Evolutionary conservation across 2,329 filamentous ascomycete genomes (phyloP), one percentile per base, ranked within the genome.

Genomic region (Dactylellina leptospora): DNA sequence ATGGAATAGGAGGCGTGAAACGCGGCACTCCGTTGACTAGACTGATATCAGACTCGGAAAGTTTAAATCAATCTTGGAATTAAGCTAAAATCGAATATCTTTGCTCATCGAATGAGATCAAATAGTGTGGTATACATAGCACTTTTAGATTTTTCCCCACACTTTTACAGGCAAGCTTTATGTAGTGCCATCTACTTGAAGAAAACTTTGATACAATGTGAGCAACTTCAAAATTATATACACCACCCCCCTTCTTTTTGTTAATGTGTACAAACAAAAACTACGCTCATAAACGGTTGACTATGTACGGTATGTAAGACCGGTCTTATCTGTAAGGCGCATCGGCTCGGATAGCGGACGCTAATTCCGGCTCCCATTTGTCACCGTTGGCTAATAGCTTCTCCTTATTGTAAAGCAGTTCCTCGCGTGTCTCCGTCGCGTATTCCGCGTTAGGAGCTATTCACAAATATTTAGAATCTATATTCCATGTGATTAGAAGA

Each of bases 331-430:
- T 86, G 84, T 93, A 97, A 55, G 93, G 93, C 61, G 93, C 88
- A 84, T 99, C 95, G 73, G 95, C 95, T 79, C 92, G 89, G 79
- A 95, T 95, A 76, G 87, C 88, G 68, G 95, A 93, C 1, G 93
- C 93, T 78, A 99, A 85, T 83, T 99, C 95, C 5, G 95, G 93
- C 84, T 99, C 95, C 95, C 95, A 99, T 38, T 93, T 93, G 83
- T 96, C 92, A 78, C 92, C 91, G 79, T 96, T 96, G 76, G 90
- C 83, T 75, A 96, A 82, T 75, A 96, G 83, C 83, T 96, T 96
- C 84, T 96, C 90, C 86, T 97, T 97, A 84, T 97, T 97, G 85
- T 97, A 97, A 78, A 97, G 82, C 78, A 97, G 83, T 84, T 97
- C 93, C 82, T 99, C 93, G 80, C 93, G 88, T 74, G 87, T 89